Evolutionary conservation across 2,329 filamentous ascomycete species (phyloP).

Genomic region (Grosmannia huntii): DNA sequence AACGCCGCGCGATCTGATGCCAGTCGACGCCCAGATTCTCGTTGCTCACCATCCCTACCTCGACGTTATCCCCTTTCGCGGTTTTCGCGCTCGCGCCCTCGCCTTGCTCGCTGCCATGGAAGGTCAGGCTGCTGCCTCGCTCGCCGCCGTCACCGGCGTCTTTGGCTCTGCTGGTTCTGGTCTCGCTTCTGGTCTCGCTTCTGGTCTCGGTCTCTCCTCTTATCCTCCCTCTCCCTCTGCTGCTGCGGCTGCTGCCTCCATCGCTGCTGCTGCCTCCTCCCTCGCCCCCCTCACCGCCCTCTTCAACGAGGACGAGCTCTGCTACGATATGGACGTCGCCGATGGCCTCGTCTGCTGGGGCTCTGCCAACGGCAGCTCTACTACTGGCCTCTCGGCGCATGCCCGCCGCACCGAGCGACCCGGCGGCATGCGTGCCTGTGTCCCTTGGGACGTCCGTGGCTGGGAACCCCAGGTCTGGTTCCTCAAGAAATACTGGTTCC

Average conservation of each 20-base stretch:
- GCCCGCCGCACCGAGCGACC: constrained; percentile 3
- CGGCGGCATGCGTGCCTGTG: constrained; percentile 20
- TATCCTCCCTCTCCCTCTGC: not conserved
- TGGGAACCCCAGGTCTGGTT: constrained; percentile 33
- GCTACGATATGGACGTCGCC: constrained; percentile 19
- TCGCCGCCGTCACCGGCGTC: not conserved
- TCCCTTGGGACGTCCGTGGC: constrained; percentile 30
- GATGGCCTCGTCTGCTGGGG: constrained; percentile 27
- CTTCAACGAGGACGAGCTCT: constrained; percentile 23
- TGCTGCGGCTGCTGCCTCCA: not conserved
- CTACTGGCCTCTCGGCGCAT: constrained; percentile 3
- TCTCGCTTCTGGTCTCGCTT: not conserved
- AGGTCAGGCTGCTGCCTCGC: constrained; percentile 1
- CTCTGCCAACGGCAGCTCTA: constrained; percentile 13
- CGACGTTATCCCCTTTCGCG: constrained; percentile 21
- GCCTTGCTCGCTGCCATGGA: constrained; percentile 11
- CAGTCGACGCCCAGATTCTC: constrained; percentile 19
- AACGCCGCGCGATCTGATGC: constrained; percentile 18
- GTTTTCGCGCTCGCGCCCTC: constrained; percentile 20
- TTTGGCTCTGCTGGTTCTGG: not conserved
- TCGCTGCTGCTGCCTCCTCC: not conserved
- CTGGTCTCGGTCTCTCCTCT: no score
- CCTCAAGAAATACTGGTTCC: constrained; percentile 21
- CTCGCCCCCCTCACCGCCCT: constrained; percentile 2
- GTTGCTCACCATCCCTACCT: constrained; percentile 23